Evolutionary conservation across 148 eudicot genomes (phyloP).

Genomic region (Dysphania ambrosioides): DNA sequence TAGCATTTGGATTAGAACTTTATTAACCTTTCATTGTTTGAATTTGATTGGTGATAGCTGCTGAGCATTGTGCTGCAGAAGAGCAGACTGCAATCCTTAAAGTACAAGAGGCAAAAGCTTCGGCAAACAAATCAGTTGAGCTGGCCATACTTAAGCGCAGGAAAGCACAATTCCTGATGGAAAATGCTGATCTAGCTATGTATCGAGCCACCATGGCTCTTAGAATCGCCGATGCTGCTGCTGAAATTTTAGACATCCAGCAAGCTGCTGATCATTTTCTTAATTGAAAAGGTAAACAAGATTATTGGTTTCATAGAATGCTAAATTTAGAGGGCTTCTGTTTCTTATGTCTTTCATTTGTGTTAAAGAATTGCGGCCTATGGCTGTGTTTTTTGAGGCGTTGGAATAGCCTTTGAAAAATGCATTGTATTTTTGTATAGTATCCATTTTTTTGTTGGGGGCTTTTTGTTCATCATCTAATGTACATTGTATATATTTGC

Average conservation of each 20-base stretch:
- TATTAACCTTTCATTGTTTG: neutral
- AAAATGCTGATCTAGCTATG: constrained; percentile 68
- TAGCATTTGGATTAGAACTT: neutral
- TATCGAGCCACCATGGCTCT: constrained; percentile 81
- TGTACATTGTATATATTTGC: too few species aligned
- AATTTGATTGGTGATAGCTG: constrained; percentile 43
- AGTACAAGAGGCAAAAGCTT: constrained; percentile 62
- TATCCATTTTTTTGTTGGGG: constrained; percentile 8
- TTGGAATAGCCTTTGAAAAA: constrained; percentile 29
- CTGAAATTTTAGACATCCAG: constrained; percentile 31
- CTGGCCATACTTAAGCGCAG: constrained; percentile 63
- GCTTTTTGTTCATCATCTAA: too few species aligned
- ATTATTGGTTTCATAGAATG: constrained; percentile 22
- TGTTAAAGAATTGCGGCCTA: constrained; percentile 30
- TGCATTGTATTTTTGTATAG: constrained; percentile 55
- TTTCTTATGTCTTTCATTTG: constrained; percentile 4
- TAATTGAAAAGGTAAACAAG: constrained; percentile 19
- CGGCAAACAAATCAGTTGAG: constrained; percentile 43
- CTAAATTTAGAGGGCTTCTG: constrained; percentile 30
- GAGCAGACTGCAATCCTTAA: constrained; percentile 37
- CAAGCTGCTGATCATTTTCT: constrained; percentile 36
- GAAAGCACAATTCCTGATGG: constrained; percentile 73
- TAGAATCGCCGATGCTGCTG: constrained; percentile 66
- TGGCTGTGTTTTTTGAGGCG: constrained; percentile 33
- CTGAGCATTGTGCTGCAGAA: constrained; percentile 38